phyloP scores from a whole-genome alignment of 73 alveolate genomes.

The Paramecium primaurelia region DNA sequence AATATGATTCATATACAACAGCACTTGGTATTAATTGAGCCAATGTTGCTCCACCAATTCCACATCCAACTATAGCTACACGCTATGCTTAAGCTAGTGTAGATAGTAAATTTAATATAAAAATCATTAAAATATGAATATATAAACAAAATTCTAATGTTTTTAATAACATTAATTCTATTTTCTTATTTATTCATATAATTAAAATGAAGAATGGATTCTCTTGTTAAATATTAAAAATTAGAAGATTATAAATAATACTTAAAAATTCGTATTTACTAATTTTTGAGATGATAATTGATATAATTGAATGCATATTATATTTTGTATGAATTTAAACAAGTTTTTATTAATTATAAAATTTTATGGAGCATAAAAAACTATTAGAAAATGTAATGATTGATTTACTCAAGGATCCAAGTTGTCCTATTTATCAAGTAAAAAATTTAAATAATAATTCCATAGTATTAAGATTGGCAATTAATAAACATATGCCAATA shows the following conservation, averaged over 20 bases:
- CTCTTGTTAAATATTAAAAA: background rate
- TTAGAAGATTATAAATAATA: background rate
- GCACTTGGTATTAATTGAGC: background rate
- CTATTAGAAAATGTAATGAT: slow-evolving; percentile 2
- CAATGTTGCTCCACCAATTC: slow-evolving; percentile 11
- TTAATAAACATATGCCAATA: background rate
- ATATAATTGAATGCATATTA: background rate
- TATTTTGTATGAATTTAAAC: background rate
- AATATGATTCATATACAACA: background rate
- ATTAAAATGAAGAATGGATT: background rate
- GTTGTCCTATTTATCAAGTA: background rate
- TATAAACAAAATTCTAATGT: background rate
- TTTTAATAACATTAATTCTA: background rate
- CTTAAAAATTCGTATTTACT: background rate
- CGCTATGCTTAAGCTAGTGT: background rate
- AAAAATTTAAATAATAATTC: background rate
- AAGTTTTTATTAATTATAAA: background rate
- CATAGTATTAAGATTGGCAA: background rate
- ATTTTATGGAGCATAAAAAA: background rate
- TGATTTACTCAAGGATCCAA: background rate
- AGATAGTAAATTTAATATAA: background rate
- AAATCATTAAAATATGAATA: background rate
- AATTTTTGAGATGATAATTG: background rate
- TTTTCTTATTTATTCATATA: too few relatives aligned
- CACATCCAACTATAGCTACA: slow-evolving; percentile 4